Evolutionary conservation across 2,329 filamentous ascomycete genomes (phyloP), one percentile per base, ranked within the genome.

Genomic region (Cladosporium sp.): DNA sequence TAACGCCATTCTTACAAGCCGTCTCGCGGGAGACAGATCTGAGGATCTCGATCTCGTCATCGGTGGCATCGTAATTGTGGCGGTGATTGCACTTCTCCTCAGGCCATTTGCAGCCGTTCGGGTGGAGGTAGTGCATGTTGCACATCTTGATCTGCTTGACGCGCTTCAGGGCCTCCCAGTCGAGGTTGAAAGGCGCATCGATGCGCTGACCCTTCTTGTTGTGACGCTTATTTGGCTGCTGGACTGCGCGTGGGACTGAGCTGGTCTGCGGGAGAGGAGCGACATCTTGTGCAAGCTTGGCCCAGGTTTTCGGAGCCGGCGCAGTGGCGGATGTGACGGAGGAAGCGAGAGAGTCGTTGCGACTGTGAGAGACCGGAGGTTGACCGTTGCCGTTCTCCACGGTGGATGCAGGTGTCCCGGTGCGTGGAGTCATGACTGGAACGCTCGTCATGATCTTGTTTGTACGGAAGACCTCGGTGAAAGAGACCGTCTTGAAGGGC

Each of bases 61-160:
- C 79, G n/a, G 78, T 83, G 39, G 86, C 79, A 66, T 83, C 82
- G 73, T 84, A 82, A n/a, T 76, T 71, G 68, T 86, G 84, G 36
- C 81, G 76, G 73, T 89, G 86, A 10, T 84, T 84, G 71, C 87
- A 89, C 18, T 75, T 74, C 21, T 80, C 79, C 51, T 80, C 79
- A 8, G 51, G 10, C 14, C 14, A 58, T 28, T 73, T 72, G 18
- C 80, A 79, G 49, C 81, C 81, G 21, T 70, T 66, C 69, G 83
- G 85, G 5, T 85, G 83, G 26, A 89, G 79, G 71, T 84, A 88
- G 72, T 86, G 82, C 65, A 86, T 82, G 70, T 88, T 89, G 79
- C 87, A 89, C 65, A 88, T 76, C 72, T 89, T 88, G 67, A 88
- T 75, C 74, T 84, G 85, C 76, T 88, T 88, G 69, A 89, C 77